Evolutionary conservation across 2,329 filamentous ascomycete genomes (phyloP).

Genomic region (Cladosporium halotolerans): DNA sequence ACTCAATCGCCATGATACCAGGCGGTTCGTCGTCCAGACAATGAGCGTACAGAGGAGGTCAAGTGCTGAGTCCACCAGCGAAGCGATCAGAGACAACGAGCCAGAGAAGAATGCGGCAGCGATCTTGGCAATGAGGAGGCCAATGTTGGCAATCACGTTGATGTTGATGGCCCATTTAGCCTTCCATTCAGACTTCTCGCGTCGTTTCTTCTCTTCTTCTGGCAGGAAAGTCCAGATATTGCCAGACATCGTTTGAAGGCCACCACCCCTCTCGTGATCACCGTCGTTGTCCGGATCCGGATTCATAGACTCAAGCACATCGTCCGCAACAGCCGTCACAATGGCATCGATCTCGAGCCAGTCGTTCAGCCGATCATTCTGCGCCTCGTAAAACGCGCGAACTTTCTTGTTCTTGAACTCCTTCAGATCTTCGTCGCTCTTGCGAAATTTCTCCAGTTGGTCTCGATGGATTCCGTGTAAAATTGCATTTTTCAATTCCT

Average conservation of each 20-base stretch:
- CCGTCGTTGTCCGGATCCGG: slow-evolving; percentile 54
- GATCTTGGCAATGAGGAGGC: slow-evolving; percentile 51
- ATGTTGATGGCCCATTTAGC: slow-evolving; percentile 55
- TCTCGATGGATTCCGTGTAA: slow-evolving; percentile 42
- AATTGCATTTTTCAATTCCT: slow-evolving; percentile 45
- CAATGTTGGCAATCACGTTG: slow-evolving; percentile 55
- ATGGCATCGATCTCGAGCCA: slow-evolving; percentile 55
- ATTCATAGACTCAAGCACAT: slow-evolving; percentile 55
- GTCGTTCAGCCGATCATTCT: slow-evolving; percentile 51
- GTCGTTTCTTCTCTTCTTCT: slow-evolving; percentile 46
- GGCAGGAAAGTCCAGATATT: slow-evolving; percentile 51
- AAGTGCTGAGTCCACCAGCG: slow-evolving; percentile 55
- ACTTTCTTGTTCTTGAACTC: slow-evolving; percentile 48
- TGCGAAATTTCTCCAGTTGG: slow-evolving; percentile 45
- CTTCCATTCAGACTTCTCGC: slow-evolving; percentile 41
- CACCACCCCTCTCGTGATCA: slow-evolving; percentile 47
- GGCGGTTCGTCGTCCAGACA: slow-evolving; percentile 53
- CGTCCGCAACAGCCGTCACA: slow-evolving; percentile 50
- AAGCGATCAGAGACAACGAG: slow-evolving; percentile 57
- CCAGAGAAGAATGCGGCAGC: slow-evolving; percentile 50
- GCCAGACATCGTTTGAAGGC: slow-evolving; percentile 43
- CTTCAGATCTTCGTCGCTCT: slow-evolving; percentile 49
- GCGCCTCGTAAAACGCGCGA: slow-evolving; percentile 48
- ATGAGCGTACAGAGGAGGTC: slow-evolving; percentile 57
- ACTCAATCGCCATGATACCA: slow-evolving; percentile 52